Conservation (phyloP, 2,329 filamentous ascomycete species). For the Pseudogymnoascus sp. region DNA sequence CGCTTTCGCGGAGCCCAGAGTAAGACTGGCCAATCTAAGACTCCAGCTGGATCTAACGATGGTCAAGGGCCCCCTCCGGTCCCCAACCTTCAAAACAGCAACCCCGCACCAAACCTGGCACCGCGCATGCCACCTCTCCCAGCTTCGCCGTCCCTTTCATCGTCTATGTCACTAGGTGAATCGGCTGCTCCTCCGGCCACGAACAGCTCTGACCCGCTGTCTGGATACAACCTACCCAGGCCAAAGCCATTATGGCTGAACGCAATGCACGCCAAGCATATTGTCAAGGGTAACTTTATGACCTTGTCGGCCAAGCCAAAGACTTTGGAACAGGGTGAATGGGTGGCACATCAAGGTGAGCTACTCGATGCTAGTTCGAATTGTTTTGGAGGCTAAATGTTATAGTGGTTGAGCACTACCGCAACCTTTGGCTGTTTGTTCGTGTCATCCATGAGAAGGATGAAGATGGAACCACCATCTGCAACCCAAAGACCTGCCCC, state of each 20-base stretch:
- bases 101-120: conserved; percentile 45
- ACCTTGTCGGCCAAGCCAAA: conserved; percentile 87
- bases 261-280: conserved; percentile 69
- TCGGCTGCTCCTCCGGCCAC: conserved; percentile 24
- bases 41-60: conserved; percentile 41
- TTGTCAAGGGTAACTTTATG: conserved; percentile 97
- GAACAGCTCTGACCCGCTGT: conserved; percentile 49
- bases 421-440: conserved; percentile 82
- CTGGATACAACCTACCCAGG: conserved; percentile 57
- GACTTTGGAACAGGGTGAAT: conserved; percentile 89
- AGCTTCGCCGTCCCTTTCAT: conserved; percentile 56
- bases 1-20: conserved; percentile 50
- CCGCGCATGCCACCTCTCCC: conserved; percentile 55
- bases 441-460: conserved; percentile 83
- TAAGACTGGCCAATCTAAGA: conserved; percentile 46
- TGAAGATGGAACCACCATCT: conserved; percentile 68
- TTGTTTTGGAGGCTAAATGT: neutral
- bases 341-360: conserved; percentile 89
- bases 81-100: conserved; percentile 39
- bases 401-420: conserved; percentile 84
- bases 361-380: conserved; percentile 6
- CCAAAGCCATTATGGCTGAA: conserved; percentile 69
- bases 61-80: conserved; percentile 42
- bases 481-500: conserved; percentile 76
- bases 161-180: conserved; percentile 63